Conservation (phyloP, 2,329 filamentous ascomycete species). For the Colletotrichum somersetense region DNA sequence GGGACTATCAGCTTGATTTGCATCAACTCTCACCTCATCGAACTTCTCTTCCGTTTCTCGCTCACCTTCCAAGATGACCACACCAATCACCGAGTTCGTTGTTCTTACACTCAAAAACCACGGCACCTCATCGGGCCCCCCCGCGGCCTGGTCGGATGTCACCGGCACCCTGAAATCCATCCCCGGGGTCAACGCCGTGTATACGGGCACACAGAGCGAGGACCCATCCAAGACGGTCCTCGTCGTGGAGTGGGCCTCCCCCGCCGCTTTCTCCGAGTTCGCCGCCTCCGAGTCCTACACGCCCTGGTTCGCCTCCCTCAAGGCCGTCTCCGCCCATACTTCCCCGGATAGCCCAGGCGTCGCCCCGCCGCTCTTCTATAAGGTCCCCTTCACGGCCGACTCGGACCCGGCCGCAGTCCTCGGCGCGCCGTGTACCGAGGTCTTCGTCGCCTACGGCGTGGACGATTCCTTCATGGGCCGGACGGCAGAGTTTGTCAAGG, state of each 20-base stretch:
- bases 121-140: constrained; percentile 17
- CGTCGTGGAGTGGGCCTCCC: constrained; percentile 52
- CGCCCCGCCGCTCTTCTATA: constrained; percentile 44
- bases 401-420: constrained; percentile 47
- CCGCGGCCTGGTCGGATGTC: constrained; percentile 37
- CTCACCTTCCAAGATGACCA: constrained; percentile 11
- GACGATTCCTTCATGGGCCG: constrained; percentile 44
- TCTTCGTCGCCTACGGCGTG: constrained; percentile 52
- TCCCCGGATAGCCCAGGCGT: constrained; percentile 29
- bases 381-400: constrained; percentile 32
- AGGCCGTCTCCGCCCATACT: constrained; percentile 46
- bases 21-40: background rate
- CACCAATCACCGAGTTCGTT: constrained; percentile 41
- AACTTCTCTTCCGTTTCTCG: background rate
- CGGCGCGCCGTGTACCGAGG: constrained; percentile 54
- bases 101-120: constrained; percentile 36
- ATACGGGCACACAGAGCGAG: constrained; percentile 53
- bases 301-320: constrained; percentile 55
- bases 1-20: background rate
- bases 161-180: constrained; percentile 42
- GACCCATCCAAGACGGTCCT: constrained; percentile 50
- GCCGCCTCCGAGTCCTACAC: constrained; percentile 56
- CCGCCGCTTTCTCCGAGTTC: constrained; percentile 54
- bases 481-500: constrained; percentile 47
- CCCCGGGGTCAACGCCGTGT: constrained; percentile 50